Evolutionary conservation across 2,329 filamentous ascomycete species (phyloP).

Genomic region (Aspergillus sp.): DNA sequence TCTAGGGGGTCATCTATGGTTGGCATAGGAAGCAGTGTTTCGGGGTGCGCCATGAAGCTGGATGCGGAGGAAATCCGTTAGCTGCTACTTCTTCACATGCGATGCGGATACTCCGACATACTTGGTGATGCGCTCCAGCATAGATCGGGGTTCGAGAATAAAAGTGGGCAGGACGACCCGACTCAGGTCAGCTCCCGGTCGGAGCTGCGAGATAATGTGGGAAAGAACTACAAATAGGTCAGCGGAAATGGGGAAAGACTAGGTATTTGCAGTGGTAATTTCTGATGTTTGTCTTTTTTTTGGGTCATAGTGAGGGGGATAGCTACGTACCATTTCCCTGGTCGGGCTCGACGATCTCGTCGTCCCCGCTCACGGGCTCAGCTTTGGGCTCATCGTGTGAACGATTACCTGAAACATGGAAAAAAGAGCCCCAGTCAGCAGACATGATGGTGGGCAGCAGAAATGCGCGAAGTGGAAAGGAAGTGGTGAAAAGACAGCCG

Average conservation of each 20-base stretch:
- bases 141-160: slow-evolving; percentile 94
- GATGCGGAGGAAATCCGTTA: slow-evolving; percentile 25
- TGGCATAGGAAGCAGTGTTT: slow-evolving; percentile 87
- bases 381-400: slow-evolving; percentile 58
- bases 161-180: slow-evolving; percentile 94
- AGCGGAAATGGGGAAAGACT: slow-evolving; percentile 1
- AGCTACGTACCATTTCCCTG: slow-evolving; percentile 80
- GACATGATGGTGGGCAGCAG: slow-evolving; percentile 23
- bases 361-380: slow-evolving; percentile 56
- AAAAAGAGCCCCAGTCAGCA: slow-evolving; percentile 30
- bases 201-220: slow-evolving; percentile 95
- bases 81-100: background rate
- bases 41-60: slow-evolving; percentile 99
- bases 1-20: slow-evolving; percentile 83
- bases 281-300: background rate
- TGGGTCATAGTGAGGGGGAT: background rate
- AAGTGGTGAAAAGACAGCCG: slow-evolving; percentile 5
- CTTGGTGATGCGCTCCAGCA: slow-evolving; percentile 99
- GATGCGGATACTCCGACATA: slow-evolving; percentile 43
- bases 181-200: slow-evolving; percentile 92
- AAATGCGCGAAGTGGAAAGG: background rate
- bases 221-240: slow-evolving; percentile 68
- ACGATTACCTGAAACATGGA: slow-evolving; percentile 42
- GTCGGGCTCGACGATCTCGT: slow-evolving; percentile 85
- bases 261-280: background rate